These are phyloP conservation scores for Geosmithia morbida DNA, from an alignment of 2,329 filamentous ascomycete species.

Conservation along the genomic window DNA sequence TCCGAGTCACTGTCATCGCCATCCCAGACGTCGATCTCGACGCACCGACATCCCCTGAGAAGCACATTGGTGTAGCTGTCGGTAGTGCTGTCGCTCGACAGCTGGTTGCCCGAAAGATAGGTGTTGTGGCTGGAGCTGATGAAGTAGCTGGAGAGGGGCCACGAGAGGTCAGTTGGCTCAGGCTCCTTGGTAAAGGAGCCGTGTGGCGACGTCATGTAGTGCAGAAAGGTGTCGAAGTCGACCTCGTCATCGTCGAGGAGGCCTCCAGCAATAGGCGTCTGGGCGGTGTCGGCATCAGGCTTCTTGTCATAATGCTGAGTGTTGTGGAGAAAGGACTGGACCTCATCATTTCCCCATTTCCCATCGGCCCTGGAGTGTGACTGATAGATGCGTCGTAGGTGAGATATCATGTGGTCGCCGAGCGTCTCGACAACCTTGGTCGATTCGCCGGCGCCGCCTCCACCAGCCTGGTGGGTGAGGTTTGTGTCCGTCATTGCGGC, in stretches of 20 bases:
- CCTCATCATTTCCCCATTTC: constrained; percentile 30
- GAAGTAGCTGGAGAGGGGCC: constrained; percentile 80
- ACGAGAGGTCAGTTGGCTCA: constrained; percentile 37
- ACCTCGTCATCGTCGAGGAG: constrained; percentile 18
- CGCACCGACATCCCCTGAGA: constrained; percentile 72
- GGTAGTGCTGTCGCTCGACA: constrained; percentile 74
- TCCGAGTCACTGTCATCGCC: constrained; percentile 57
- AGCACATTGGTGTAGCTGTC: constrained; percentile 78
- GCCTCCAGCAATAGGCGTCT: constrained; percentile 3
- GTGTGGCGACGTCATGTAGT: constrained; percentile 40
- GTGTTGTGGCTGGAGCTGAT: constrained; percentile 94
- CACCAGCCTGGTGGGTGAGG: constrained; percentile 13
- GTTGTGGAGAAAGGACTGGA: constrained; percentile 28
- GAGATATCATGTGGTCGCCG: constrained; percentile 21
- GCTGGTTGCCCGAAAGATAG: constrained; percentile 78
- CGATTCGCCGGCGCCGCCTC: constrained; percentile 29
- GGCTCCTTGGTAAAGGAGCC: constrained; percentile 26
- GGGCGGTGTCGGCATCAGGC: constrained; percentile 8
- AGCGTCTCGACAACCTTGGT: constrained; percentile 25
- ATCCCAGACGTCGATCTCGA: constrained; percentile 95
- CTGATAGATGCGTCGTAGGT: constrained; percentile 31
- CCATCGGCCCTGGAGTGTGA: constrained; percentile 23
- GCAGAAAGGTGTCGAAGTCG: constrained; percentile 32
- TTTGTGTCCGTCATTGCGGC: constrained; percentile 2
- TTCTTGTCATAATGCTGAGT: constrained; percentile 25